Base-by-base conservation (phyloP, 2,329 filamentous ascomycete genomes). In the Phoma herbarum region DNA sequence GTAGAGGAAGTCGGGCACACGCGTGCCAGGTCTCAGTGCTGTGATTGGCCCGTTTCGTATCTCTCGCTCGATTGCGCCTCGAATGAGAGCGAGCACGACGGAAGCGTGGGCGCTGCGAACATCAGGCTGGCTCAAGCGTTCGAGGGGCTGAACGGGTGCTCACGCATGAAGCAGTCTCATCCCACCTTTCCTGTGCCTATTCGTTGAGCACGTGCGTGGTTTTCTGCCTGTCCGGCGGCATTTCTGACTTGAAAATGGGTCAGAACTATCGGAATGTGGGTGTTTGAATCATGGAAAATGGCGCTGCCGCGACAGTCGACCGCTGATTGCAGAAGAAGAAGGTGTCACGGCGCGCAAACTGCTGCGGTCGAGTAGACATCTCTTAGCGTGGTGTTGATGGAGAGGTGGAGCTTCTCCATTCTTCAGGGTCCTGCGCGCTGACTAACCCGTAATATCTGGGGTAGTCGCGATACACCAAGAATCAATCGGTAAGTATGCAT, bases 81-180 rank as follows among this genome's bases (percentile, higher is more conserved):
- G 66, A 70, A 70, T 71, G 62, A 66, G 65, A 69, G 52, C 56
- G 59, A 58, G 43, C 55, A 60, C 58, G 65, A 63, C 57, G 58
- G 60, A 54, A 65, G 68, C 68, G 67, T 71, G 68, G 67, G 57
- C 66, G 51, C 61, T 61, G 61, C 52, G 48, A 57, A 51, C 60
- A 59, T 43, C 54, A 50, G 59, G 31, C 41, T 61, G 59, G 56
- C 45, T 65, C 52, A 47, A 62, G 56, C 56, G 50, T 54, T 41
- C 46, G 45, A 50, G 45, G 56, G 56, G 51, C 39, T 52, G 65
- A 69, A 68, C 63, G 41, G 44, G 59, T 62, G 65, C 65, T 54
- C 44, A 58, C 42, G 41, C 12, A 22, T 46, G 49, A 31, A 46
- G 28, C 37, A 31, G 57, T 42, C 56, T 47, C 52, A 51, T 48